These are phyloP conservation scores for Candida nonsorbophila DNA, from an alignment of 805 yeast genomes.

Conservation along the genomic window DNA sequence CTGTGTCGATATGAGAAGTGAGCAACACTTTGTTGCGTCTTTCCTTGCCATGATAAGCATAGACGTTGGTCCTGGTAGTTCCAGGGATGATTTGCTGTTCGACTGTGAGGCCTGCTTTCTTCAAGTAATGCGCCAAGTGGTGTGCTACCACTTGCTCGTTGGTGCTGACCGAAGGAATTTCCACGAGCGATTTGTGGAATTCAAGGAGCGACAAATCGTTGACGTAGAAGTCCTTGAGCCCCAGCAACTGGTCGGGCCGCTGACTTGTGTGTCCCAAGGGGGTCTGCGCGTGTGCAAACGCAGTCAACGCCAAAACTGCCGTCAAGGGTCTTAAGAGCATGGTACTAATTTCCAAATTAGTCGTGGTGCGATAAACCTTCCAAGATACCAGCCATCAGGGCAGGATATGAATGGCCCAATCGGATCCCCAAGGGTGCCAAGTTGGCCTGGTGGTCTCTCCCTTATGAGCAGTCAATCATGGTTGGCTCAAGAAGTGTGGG, in stretches of 20 bases:
- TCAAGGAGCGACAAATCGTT: constrained; percentile 11
- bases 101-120: constrained; percentile 45
- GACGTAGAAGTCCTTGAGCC: constrained; percentile 1
- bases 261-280: no score
- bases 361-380: no score
- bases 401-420: no score
- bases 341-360: no score
- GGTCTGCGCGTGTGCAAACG: no score
- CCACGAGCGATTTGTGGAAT: constrained; percentile 21
- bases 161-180: constrained; percentile 18
- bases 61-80: constrained; percentile 43
- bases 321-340: no score
- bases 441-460: no score
- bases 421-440: no score
- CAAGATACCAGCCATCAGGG: no score
- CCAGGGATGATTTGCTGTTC: constrained; percentile 33
- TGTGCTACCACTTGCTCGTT: constrained; percentile 29
- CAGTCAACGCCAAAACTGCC: no score
- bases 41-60: constrained; percentile 46
- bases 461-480: no score
- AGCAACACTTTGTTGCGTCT: constrained; percentile 46
- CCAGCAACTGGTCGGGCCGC: neutral
- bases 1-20: constrained; percentile 69
- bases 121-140: constrained; percentile 35
- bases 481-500: no score